A percentile compares a stretch with the other conserved stretches of the same genome.
Conservation (phyloP, 2,329 filamentous ascomycete species). For the Colletotrichum caudatum region DNA sequence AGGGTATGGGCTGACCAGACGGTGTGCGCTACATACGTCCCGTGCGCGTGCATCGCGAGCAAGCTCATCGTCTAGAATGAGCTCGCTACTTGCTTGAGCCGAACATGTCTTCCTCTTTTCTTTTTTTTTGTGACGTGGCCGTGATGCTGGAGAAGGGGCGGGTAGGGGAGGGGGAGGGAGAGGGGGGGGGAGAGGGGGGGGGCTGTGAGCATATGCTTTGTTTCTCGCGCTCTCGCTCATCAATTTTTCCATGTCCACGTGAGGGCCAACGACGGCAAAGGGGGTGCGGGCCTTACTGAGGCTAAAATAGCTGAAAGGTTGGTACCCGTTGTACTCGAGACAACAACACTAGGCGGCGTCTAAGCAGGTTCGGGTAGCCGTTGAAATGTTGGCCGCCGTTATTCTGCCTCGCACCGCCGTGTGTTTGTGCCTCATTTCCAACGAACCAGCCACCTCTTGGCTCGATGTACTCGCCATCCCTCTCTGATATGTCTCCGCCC, state of each 20-base stretch:
- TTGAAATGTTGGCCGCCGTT: constrained; percentile 40
- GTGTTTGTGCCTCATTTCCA: constrained; percentile 41
- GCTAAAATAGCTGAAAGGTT: constrained; percentile 39
- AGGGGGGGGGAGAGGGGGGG: background rate
- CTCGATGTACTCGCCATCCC: constrained; percentile 38
- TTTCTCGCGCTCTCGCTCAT: background rate
- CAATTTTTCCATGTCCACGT: constrained; percentile 7
- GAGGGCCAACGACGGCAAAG: constrained; percentile 15
- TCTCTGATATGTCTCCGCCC: constrained; percentile 18
- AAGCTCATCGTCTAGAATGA: constrained; percentile 27
- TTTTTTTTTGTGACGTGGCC: constrained; percentile 25
- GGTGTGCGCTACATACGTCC: constrained; percentile 23
- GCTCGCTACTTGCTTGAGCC: constrained; percentile 18
- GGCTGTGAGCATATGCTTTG: background rate
- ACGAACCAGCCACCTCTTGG: constrained; percentile 38
- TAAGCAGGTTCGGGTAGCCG: constrained; percentile 38
- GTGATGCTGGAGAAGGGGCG: constrained; percentile 6
- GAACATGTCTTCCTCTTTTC: background rate
- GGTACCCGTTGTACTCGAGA: constrained; percentile 40
- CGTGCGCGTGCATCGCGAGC: constrained; percentile 17
- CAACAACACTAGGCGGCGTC: constrained; percentile 38
- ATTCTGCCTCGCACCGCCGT: constrained; percentile 22
- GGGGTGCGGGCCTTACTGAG: constrained; percentile 28
- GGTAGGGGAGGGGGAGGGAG: background rate
- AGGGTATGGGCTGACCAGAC: constrained; percentile 25